Conservation (phyloP, 1,139 yeast genomes). For the Suhomyces yuchorum region DNA sequence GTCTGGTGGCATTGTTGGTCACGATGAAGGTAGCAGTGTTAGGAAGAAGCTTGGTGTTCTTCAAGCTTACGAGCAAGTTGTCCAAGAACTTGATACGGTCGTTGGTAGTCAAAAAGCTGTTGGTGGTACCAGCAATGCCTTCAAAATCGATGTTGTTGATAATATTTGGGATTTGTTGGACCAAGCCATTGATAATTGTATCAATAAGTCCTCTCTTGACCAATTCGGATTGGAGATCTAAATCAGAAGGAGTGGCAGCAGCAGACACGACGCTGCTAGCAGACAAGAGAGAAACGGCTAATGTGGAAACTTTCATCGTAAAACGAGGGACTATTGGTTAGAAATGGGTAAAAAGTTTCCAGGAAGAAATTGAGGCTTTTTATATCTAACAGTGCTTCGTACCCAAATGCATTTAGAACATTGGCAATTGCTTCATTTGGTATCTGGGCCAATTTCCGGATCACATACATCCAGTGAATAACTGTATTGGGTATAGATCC, state of each 20-base stretch:
- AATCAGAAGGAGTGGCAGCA: slow-evolving; percentile 9
- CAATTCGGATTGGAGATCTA: slow-evolving; percentile 17
- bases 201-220: slow-evolving; percentile 27
- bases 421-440: slow-evolving; percentile 5
- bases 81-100: slow-evolving; percentile 30
- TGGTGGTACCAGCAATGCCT: slow-evolving; percentile 35
- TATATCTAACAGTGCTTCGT: neutral
- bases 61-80: slow-evolving; percentile 27
- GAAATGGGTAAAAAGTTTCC: neutral
- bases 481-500: slow-evolving; percentile 8
- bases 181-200: slow-evolving; percentile 8
- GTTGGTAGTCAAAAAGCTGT: slow-evolving; percentile 28
- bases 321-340: slow-evolving; percentile 11
- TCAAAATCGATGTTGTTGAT: slow-evolving; percentile 28
- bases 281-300: slow-evolving; percentile 23
- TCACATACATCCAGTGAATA: slow-evolving; percentile 4
- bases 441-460: neutral
- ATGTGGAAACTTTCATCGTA: slow-evolving; percentile 23
- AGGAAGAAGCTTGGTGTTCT: slow-evolving; percentile 30
- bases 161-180: slow-evolving; percentile 23
- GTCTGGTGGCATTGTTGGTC: slow-evolving; percentile 29
- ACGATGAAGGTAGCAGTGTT: slow-evolving; percentile 28
- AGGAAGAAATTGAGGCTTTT: neutral
- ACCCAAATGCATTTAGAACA: neutral
- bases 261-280: slow-evolving; percentile 19